Conservation (phyloP, 2,329 filamentous ascomycete species). For the Spiromastix sp. region DNA sequence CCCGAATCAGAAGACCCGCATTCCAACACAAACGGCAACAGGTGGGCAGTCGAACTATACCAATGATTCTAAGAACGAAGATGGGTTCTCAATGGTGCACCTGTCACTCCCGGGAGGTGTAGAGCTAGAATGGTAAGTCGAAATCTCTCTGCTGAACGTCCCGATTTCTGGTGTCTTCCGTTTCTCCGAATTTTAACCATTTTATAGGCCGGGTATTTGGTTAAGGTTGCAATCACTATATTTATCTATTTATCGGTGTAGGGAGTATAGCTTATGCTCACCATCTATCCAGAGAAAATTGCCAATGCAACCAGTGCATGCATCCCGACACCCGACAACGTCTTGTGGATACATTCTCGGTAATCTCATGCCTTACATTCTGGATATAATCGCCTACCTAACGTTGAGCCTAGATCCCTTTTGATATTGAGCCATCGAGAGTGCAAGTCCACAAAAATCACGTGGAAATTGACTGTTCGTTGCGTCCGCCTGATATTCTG, state of each 20-base stretch:
- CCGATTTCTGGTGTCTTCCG: neutral
- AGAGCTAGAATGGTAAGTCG: neutral
- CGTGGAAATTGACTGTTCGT: conserved; percentile 43
- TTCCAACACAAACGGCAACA: neutral
- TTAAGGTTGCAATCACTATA: conserved; percentile 8
- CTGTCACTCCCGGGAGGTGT: neutral
- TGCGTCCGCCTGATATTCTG: conserved; percentile 4
- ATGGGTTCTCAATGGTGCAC: neutral
- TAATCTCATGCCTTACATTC: conserved; percentile 1
- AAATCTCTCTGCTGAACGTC: neutral
- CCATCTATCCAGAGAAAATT: conserved; percentile 51
- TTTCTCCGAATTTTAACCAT: neutral
- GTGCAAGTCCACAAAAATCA: conserved; percentile 26
- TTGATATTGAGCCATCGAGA: conserved; percentile 28
- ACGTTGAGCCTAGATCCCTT: conserved; percentile 44
- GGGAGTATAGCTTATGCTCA: neutral
- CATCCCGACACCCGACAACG: conserved; percentile 62
- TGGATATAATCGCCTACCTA: too few species aligned
- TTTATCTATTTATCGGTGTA: too few species aligned
- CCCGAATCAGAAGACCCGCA: too few species aligned
- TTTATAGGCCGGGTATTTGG: conserved; percentile 10
- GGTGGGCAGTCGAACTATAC: neutral
- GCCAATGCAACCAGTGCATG: conserved; percentile 56
- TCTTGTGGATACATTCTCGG: conserved; percentile 55
- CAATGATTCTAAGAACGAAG: neutral